phyloP scores from a whole-genome alignment of 805 yeast genomes.

The Candida odintsovae region DNA sequence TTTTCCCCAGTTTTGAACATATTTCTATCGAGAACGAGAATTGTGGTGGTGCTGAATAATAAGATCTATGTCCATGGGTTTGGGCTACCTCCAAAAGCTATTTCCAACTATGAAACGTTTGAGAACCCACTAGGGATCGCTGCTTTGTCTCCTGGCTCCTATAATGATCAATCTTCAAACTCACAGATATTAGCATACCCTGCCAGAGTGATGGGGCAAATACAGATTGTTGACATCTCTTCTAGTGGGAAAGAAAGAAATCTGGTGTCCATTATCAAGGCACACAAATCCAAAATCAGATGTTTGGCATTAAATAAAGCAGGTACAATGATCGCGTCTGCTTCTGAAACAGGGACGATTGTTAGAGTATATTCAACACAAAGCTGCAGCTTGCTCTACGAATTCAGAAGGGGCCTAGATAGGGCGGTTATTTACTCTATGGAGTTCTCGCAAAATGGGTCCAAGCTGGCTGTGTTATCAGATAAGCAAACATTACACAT shows the following conservation, averaged over 20 bases:
- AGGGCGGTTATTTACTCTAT: conserved; percentile 76
- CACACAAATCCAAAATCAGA: conserved; percentile 64
- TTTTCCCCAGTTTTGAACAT: conserved; percentile 70
- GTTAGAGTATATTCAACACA: conserved; percentile 67
- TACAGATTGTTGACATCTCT: conserved; percentile 72
- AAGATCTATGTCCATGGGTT: conserved; percentile 75
- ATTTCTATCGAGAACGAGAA: conserved; percentile 65
- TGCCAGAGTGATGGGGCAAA: conserved; percentile 67
- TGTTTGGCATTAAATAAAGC: conserved; percentile 56
- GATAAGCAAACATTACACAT: conserved; percentile 89
- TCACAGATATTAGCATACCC: conserved; percentile 68
- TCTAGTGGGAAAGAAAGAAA: conserved; percentile 59
- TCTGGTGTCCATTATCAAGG: conserved; percentile 63
- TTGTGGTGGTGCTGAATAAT: conserved; percentile 64
- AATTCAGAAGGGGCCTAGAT: conserved; percentile 87
- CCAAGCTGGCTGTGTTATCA: conserved; percentile 75
- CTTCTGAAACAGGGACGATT: conserved; percentile 78
- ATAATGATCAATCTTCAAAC: conserved; percentile 19
- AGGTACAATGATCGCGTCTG: conserved; percentile 72
- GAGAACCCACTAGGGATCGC: conserved; percentile 25
- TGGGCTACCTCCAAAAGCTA: conserved; percentile 67
- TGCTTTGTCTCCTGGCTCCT: conserved; percentile 22
- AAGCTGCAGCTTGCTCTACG: conserved; percentile 66
- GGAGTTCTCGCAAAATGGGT: conserved; percentile 74
- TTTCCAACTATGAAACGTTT: conserved; percentile 28